Percentiles rank a stretch among this genome's conserved stretches.
phyloP scores from a whole-genome alignment of 2,329 filamentous ascomycete genomes.

The Botryotinia narcissicola region DNA sequence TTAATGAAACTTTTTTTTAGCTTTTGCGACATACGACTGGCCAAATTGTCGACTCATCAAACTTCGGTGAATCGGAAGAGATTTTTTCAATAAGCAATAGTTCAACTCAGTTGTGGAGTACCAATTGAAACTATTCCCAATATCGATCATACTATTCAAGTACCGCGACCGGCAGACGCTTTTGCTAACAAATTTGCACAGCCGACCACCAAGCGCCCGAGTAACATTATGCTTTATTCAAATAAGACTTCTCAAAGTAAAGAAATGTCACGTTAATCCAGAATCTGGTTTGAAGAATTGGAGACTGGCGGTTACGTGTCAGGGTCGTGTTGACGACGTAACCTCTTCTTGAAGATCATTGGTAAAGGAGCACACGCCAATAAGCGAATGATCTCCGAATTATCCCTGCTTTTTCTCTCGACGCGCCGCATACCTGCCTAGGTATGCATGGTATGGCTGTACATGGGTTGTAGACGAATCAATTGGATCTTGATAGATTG shows the following conservation, averaged over 20 bases:
- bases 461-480: conserved; percentile 20
- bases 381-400: conserved; percentile 21
- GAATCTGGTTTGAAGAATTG: conserved; percentile 7
- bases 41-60: conserved; percentile 7
- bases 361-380: conserved; percentile 29
- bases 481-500: background rate
- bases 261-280: background rate
- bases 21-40: background rate
- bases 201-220: conserved; percentile 33
- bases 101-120: conserved; percentile 15
- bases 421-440: conserved; percentile 32
- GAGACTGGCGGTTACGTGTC: conserved; percentile 33
- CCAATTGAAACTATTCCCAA: background rate
- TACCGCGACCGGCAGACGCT: conserved; percentile 28
- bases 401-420: conserved; percentile 15
- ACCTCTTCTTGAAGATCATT: conserved; percentile 26
- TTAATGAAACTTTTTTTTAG: conserved; percentile 26
- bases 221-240: conserved; percentile 6
- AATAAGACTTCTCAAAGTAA: conserved; percentile 1
- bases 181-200: conserved; percentile 25
- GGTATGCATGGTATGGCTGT: conserved; percentile 21
- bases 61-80: background rate
- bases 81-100: background rate
- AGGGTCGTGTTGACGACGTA: conserved; percentile 32
- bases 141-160: conserved; percentile 11